Conservation (phyloP, 352 stramenopile species). For the Blastocystis sp. region DNA sequence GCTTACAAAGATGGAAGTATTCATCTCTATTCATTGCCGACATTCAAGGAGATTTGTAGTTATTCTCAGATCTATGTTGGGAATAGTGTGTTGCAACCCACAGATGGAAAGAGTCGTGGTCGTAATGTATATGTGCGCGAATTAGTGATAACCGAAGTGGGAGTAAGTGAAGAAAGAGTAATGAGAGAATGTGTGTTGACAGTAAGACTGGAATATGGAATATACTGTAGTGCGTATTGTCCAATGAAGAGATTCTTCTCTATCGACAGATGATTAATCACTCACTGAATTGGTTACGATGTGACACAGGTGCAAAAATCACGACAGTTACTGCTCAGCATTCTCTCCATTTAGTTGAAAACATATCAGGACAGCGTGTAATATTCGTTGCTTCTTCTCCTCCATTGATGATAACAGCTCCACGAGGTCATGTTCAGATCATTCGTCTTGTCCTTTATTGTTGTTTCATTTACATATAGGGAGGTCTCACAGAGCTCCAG, state of each 20-base stretch:
- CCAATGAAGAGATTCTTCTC: constrained; percentile 6
- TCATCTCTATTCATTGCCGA: background rate
- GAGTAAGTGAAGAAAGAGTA: background rate
- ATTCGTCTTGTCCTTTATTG: background rate
- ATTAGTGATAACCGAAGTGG: background rate
- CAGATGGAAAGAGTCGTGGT: background rate
- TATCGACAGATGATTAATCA: background rate
- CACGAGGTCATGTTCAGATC: background rate
- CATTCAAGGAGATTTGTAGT: background rate
- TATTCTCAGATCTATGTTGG: constrained; percentile 38
- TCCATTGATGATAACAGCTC: constrained; percentile 21
- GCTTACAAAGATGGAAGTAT: constrained; percentile 8
- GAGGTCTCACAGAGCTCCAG: background rate
- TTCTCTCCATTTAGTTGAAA: background rate
- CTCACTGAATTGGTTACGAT: background rate
- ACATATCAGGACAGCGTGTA: background rate
- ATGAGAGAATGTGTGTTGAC: background rate
- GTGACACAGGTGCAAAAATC: background rate
- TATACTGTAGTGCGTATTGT: constrained; percentile 31
- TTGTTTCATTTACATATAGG: background rate
- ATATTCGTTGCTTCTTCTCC: background rate
- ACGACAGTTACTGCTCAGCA: background rate
- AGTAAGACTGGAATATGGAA: background rate
- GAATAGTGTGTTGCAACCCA: constrained; percentile 13
- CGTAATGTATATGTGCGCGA: background rate